Evolutionary conservation across 2,329 filamentous ascomycete genomes (phyloP).

Genomic region (Metarhizium brunneum): DNA sequence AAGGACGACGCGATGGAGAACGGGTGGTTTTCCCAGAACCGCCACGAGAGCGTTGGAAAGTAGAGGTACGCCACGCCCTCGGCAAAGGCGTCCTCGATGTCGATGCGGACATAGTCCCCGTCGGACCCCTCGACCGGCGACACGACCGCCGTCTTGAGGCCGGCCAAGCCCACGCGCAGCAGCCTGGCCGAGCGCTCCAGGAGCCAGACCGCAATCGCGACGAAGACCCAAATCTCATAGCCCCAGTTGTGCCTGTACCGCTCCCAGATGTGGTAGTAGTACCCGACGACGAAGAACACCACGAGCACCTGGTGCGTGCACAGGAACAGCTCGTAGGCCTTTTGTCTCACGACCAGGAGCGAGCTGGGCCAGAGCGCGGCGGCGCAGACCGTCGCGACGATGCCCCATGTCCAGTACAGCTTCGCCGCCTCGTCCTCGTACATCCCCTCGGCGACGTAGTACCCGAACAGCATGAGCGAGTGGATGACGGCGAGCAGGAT

Average conservation of each 20-base stretch:
- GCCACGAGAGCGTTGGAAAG: slow-evolving; percentile 21
- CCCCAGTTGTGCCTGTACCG: slow-evolving; percentile 24
- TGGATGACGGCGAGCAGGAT: slow-evolving; percentile 67
- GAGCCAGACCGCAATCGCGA: slow-evolving; percentile 22
- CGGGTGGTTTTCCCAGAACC: slow-evolving; percentile 27
- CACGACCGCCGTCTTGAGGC: slow-evolving; percentile 14
- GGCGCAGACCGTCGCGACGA: slow-evolving; percentile 20
- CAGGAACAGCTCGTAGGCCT: slow-evolving; percentile 25
- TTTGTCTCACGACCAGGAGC: slow-evolving; percentile 17
- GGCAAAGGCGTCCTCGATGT: slow-evolving; percentile 14
- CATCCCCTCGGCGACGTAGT: slow-evolving; percentile 15
- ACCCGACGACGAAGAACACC: slow-evolving; percentile 22
- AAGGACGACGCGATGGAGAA: slow-evolving; percentile 12
- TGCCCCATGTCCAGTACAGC: slow-evolving; percentile 25
- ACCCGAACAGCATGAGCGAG: slow-evolving; percentile 20
- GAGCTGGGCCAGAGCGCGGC: slow-evolving; percentile 17
- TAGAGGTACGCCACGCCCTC: slow-evolving; percentile 23
- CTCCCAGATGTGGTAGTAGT: slow-evolving; percentile 28
- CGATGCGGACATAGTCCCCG: slow-evolving; percentile 21
- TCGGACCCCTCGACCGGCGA: slow-evolving; percentile 12
- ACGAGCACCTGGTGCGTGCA: slow-evolving; percentile 21
- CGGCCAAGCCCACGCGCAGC: slow-evolving; percentile 14
- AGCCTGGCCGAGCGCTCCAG: slow-evolving; percentile 19
- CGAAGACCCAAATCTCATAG: slow-evolving; percentile 27
- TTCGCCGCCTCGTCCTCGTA: slow-evolving; percentile 15